A percentile compares a stretch with the other conserved stretches of the same genome.
These are phyloP conservation scores for Ceratobasidium sp. DNA, from an alignment of 1,284 basidiomycete species.

Conservation along the genomic window DNA sequence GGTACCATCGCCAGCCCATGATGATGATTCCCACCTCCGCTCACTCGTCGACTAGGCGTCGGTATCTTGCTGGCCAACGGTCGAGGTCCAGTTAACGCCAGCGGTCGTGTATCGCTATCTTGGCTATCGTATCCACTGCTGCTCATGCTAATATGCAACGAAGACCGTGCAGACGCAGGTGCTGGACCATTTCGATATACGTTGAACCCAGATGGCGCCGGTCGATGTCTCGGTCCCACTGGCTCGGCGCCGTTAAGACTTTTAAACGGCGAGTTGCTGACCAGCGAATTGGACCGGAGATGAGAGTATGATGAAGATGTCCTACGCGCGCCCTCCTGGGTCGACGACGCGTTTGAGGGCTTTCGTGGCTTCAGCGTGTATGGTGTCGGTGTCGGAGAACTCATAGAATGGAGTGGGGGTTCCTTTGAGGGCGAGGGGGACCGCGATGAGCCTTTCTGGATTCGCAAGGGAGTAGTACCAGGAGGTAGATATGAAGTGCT, in stretches of 20 bases:
- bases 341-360: conserved; percentile 57
- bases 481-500: conserved; percentile 32
- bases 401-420: neutral
- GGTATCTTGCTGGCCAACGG: conserved; percentile 46
- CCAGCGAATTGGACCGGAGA: conserved; percentile 84
- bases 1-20: conserved; percentile 9
- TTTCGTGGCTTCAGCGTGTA: conserved; percentile 40
- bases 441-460: conserved; percentile 39
- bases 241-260: conserved; percentile 62
- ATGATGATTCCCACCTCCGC: conserved; percentile 29
- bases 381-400: conserved; percentile 19
- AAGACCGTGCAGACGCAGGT: conserved; percentile 31
- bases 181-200: conserved; percentile 23
- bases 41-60: conserved; percentile 45
- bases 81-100: conserved; percentile 35
- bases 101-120: conserved; percentile 23
- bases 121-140: conserved; percentile 8
- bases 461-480: conserved; percentile 41
- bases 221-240: conserved; percentile 50
- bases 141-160: conserved; percentile 27
- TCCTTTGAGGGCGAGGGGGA: conserved; percentile 42
- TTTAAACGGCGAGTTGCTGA: conserved; percentile 88
- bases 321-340: conserved; percentile 63
- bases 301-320: conserved; percentile 87
- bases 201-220: conserved; percentile 37